Percentiles rank a stretch among this genome's conserved stretches.
phyloP scores from a whole-genome alignment of 768 basidiomycete species.

The Kwoniella heveanensis region DNA sequence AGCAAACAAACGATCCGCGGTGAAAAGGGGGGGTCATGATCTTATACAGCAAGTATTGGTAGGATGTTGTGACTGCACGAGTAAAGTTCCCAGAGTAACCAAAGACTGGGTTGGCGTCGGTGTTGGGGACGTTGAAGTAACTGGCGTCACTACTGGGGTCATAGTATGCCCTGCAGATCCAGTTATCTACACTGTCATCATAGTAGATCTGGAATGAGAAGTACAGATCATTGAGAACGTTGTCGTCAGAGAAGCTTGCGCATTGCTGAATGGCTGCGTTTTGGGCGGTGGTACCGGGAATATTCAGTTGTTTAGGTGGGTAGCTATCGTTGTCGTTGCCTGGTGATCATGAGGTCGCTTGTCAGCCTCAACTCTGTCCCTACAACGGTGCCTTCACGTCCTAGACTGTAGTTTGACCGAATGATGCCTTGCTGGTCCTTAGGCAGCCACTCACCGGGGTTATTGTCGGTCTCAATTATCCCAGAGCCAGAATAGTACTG shows the following conservation, averaged over 20 bases:
- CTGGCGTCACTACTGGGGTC: not conserved
- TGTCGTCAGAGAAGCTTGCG: not conserved
- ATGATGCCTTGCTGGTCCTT: too few relatives aligned
- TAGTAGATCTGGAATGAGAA: not conserved
- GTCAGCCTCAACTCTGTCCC: too few relatives aligned
- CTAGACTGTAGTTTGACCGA: too few relatives aligned
- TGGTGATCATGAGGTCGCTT: too few relatives aligned
- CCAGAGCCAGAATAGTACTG: slow-evolving; percentile 4
- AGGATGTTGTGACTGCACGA: too few relatives aligned
- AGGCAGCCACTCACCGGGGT: slow-evolving; percentile 8
- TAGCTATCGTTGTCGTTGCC: not conserved
- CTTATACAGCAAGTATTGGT: too few relatives aligned
- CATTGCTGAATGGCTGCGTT: not conserved
- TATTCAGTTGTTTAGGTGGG: not conserved
- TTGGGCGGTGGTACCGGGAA: not conserved
- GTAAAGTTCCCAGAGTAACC: not conserved
- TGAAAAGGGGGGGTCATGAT: too few relatives aligned
- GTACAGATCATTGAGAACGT: not conserved
- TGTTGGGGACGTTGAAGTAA: not conserved
- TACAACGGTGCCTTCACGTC: too few relatives aligned
- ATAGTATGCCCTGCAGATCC: not conserved
- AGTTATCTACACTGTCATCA: not conserved
- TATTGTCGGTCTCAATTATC: not conserved
- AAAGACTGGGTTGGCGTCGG: not conserved
- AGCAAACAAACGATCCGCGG: too few relatives aligned